These are phyloP conservation scores for Rhynchospora pubera DNA, from an alignment of 176 grass and related monocot species.

Conservation along the genomic window DNA sequence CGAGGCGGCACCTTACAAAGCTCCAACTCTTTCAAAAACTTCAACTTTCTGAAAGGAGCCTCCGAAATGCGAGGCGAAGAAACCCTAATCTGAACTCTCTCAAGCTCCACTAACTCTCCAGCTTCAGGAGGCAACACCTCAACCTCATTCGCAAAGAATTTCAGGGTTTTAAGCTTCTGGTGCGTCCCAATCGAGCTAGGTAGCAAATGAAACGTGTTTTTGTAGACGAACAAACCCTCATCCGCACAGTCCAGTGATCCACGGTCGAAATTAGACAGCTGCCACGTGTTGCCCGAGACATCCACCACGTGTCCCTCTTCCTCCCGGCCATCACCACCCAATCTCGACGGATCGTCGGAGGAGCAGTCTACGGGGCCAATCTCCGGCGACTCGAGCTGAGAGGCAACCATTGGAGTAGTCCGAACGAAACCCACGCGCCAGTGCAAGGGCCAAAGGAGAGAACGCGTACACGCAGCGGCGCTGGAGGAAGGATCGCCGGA, in stretches of 20 bases:
- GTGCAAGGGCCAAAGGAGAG: not conserved
- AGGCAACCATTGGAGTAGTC: not conserved
- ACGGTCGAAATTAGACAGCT: conserved; percentile 45
- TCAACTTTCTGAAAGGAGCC: conserved; percentile 49
- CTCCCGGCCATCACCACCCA: conserved; percentile 7
- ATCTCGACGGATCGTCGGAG: conserved; percentile 28
- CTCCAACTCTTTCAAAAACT: conserved; percentile 71
- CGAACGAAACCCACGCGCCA: not conserved
- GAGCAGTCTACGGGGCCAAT: conserved; percentile 14
- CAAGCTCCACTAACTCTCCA: conserved; percentile 51
- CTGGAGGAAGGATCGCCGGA: not conserved
- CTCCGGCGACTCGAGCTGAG: conserved; percentile 23
- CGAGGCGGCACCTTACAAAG: conserved; percentile 67
- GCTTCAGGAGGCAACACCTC: conserved; percentile 75
- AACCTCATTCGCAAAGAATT: conserved; percentile 91
- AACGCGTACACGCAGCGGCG: conserved; percentile 6
- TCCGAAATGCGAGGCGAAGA: conserved; percentile 59
- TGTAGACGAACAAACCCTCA: conserved; percentile 68
- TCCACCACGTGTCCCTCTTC: conserved; percentile 30
- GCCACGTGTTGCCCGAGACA: conserved; percentile 67
- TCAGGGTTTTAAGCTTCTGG: conserved; percentile 56
- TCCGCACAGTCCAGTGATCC: conserved; percentile 16
- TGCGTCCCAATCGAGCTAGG: conserved; percentile 46
- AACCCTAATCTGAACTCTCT: conserved; percentile 80
- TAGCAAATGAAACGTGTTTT: conserved; percentile 62